Base-by-base conservation (phyloP, 495 filamentous ascomycete species). In the Amorphotheca resinae region DNA sequence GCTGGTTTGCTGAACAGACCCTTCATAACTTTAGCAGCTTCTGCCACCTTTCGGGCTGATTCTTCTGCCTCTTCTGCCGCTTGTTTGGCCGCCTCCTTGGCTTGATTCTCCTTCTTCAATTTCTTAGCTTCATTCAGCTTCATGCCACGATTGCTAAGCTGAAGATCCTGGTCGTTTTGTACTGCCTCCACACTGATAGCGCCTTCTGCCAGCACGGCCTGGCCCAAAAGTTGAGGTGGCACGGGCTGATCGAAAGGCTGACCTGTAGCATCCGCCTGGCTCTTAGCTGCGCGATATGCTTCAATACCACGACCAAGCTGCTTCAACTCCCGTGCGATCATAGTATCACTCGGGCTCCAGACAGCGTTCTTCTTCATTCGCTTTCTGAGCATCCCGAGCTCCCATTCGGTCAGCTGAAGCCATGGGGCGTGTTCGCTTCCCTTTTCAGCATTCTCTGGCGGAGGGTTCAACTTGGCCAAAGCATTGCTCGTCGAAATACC, bases 331-430 rank as follows among this genome's bases (percentile, higher is more conserved):
- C 88, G 75, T 17, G 86, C 74, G 33, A 96, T 89, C 91, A 98
- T 98, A 0, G 93, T 93, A 48, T 93, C 85, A 52, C 85, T 93
- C 0, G 91, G 91, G 28, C 79, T 79, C 91, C 91, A 98, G 5
- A 87, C 77, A 0, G 89, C 84, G 52, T 98, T 98, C 72, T 98
- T 98, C 67, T 98, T 98, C 91, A 98, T 98, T 40, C 85, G 74
- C 64, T 96, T 96, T 35, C 91, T 72, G 11, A 98, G 67, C 38
- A 78, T 79, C 2, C 86, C 88, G 64, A 98, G 86, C 52, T 98
- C 91, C 62, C 79, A 95, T 20, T 80, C 75, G 0, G 87, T 95
- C 30, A 98, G 70, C 41, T 86, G 81, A 48, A 89, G 69, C 91
- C 91, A 98, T 0, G 91, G 91, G 22, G 82, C 66, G 53, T 89